Evolutionary conservation across 2,329 filamentous ascomycete genomes (phyloP), one percentile per base, ranked within the genome.

Genomic region (Parafenestella ontariensis): DNA sequence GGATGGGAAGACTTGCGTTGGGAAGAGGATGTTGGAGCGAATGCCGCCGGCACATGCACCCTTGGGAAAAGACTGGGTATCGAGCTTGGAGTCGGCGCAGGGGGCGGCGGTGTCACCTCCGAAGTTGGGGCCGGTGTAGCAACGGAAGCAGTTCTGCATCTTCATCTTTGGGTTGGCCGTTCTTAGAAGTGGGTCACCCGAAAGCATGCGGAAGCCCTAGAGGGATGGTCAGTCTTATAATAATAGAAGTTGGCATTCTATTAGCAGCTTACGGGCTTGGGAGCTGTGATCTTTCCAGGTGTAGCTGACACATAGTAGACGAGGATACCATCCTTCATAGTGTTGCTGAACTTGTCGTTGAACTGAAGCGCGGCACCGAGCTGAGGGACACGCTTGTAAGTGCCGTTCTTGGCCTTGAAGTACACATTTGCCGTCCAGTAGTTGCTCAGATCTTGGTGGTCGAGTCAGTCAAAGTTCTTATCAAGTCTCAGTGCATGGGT

Each of bases 211-310:
- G 40, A 63, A 63, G 3, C 60, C 60, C 52, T 56, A 13, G 36
- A 6, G 46, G 3, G n/a, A 4, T 31, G 3, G 28, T 31, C 11
- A 31, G 28, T 13, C 28, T 26, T 26, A 31, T 31, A 2, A 31
- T 13, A 31, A 31, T 13, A 13, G 3, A 26, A 26, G 5, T 26
- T 42, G 17, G 26, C 26, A 28, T 41, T 13, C 13, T 31, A 13
- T 9, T 31, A 34, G 17, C 9, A 18, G 24, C 42, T 45, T 45
- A 45, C 43, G 3, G 81, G 70, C 15, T 89, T 89, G 79, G 3
- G 31, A 11, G 89, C 80, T n/a, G 86, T 80, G 52, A 43, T 24
- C 10, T 29, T 43, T 3, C 23, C 23, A 7, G 23, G 23, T 48
- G 13, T 45, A 28, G 21, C 47, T 2, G 68, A 56, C 29, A 67